phyloP scores from a whole-genome alignment of 2,329 filamentous ascomycete species.

The Xylariaceae sp. region DNA sequence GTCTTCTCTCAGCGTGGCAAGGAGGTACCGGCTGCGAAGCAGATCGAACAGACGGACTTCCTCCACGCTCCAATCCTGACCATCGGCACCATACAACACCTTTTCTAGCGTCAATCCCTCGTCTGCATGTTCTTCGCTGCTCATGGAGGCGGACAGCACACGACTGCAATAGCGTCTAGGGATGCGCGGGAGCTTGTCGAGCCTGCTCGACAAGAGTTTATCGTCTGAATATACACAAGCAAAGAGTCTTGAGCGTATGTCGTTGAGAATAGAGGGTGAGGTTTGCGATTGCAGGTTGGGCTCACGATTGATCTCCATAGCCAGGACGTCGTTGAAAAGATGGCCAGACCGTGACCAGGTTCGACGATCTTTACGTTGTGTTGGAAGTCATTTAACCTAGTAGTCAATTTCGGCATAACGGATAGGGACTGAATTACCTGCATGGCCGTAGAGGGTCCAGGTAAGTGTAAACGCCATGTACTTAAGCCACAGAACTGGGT shows the following conservation, averaged over 20 bases:
- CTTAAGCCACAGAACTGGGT: neutral
- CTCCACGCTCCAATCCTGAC: neutral
- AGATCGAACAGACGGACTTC: neutral
- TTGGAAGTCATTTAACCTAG: too few relatives aligned
- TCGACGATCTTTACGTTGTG: conserved; percentile 2
- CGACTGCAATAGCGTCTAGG: conserved; percentile 1
- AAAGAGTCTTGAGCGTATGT: neutral
- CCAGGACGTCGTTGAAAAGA: neutral
- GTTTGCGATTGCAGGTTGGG: too few relatives aligned
- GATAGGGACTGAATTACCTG: neutral
- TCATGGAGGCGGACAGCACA: neutral
- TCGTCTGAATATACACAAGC: too few relatives aligned
- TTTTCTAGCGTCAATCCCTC: neutral
- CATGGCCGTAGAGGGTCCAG: neutral
- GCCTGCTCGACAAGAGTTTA: neutral
- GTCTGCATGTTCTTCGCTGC: neutral
- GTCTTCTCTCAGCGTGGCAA: conserved; percentile 1
- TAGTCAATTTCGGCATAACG: too few relatives aligned
- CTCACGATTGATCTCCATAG: conserved; percentile 1
- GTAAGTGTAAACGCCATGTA: neutral
- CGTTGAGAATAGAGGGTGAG: neutral
- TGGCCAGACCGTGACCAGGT: neutral
- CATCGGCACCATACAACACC: neutral
- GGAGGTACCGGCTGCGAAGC: neutral
- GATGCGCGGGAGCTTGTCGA: neutral